Evolutionary conservation across 768 basidiomycete genomes (phyloP).

Genomic region (Sarcodon aspratus): DNA sequence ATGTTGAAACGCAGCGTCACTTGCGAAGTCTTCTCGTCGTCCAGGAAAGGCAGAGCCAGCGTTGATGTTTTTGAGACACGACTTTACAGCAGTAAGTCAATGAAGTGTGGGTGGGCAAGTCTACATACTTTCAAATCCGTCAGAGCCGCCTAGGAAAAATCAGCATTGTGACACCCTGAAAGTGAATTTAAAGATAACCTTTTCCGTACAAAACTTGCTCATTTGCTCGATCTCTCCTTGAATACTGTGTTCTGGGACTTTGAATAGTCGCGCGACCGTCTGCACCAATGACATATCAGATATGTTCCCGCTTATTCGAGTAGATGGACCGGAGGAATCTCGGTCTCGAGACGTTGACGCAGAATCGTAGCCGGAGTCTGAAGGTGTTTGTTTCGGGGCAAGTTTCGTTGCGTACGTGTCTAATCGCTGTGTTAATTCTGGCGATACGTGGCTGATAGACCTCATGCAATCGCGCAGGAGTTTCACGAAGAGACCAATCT

Average conservation of each 20-base stretch:
- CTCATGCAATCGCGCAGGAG: slow-evolving; percentile 75
- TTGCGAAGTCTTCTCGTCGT: slow-evolving; percentile 77
- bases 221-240: slow-evolving; percentile 67
- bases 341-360: slow-evolving; percentile 46
- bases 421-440: slow-evolving; percentile 71
- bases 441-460: slow-evolving; percentile 63
- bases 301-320: slow-evolving; percentile 33
- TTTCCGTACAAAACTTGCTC: slow-evolving; percentile 58
- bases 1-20: slow-evolving; percentile 69
- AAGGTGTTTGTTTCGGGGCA: slow-evolving; percentile 34
- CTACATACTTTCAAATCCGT: slow-evolving; percentile 68
- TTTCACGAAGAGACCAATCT: slow-evolving; percentile 81
- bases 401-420: slow-evolving; percentile 80
- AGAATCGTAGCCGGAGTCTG: slow-evolving; percentile 58
- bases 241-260: slow-evolving; percentile 53
- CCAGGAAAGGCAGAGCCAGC: slow-evolving; percentile 78
- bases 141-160: slow-evolving; percentile 55
- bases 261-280: slow-evolving; percentile 63
- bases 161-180: slow-evolving; percentile 1
- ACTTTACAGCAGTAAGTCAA: slow-evolving; percentile 29
- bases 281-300: slow-evolving; percentile 70
- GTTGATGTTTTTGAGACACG: slow-evolving; percentile 85
- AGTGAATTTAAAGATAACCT: slow-evolving; percentile 29
- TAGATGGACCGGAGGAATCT: slow-evolving; percentile 31
- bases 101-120: slow-evolving; percentile 6